phyloP scores from a whole-genome alignment of 2,329 filamentous ascomycete genomes.

The Ceratocystis alfenasii region DNA sequence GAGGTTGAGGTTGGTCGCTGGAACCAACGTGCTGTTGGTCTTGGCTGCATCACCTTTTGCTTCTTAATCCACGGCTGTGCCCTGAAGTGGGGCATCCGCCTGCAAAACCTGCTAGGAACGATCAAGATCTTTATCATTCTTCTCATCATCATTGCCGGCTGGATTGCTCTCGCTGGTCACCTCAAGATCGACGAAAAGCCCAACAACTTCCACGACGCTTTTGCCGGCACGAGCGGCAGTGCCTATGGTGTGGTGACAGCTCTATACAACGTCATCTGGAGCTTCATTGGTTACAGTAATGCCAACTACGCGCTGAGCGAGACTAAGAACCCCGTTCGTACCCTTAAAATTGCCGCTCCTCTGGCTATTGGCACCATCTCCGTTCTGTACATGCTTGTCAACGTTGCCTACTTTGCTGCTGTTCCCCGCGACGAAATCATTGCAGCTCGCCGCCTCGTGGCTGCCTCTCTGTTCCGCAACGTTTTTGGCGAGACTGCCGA shows the following conservation, averaged over 20 bases:
- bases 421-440: slow-evolving; percentile 44
- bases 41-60: slow-evolving; percentile 53
- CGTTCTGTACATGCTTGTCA: slow-evolving; percentile 53
- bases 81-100: slow-evolving; percentile 53
- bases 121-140: slow-evolving; percentile 56
- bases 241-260: slow-evolving; percentile 58
- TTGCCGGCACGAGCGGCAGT: slow-evolving; percentile 52
- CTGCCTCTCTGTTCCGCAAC: slow-evolving; percentile 44
- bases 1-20: slow-evolving; percentile 49
- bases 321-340: slow-evolving; percentile 52
- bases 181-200: slow-evolving; percentile 46
- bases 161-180: slow-evolving; percentile 49
- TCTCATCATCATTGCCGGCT: slow-evolving; percentile 52
- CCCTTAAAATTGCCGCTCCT: slow-evolving; percentile 53
- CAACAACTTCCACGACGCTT: slow-evolving; percentile 51
- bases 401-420: slow-evolving; percentile 54
- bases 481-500: slow-evolving; percentile 44
- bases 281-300: slow-evolving; percentile 56
- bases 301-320: slow-evolving; percentile 56
- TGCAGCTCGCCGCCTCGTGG: slow-evolving; percentile 39
- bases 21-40: slow-evolving; percentile 54
- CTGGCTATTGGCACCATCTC: slow-evolving; percentile 47
- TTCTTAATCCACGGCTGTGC: slow-evolving; percentile 54
- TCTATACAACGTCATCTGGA: slow-evolving; percentile 61
- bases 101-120: slow-evolving; percentile 53